Percentiles rank a stretch among this genome's conserved stretches.
phyloP scores from a whole-genome alignment of 2,329 filamentous ascomycete genomes.

The Chrysoporthe cubensis region DNA sequence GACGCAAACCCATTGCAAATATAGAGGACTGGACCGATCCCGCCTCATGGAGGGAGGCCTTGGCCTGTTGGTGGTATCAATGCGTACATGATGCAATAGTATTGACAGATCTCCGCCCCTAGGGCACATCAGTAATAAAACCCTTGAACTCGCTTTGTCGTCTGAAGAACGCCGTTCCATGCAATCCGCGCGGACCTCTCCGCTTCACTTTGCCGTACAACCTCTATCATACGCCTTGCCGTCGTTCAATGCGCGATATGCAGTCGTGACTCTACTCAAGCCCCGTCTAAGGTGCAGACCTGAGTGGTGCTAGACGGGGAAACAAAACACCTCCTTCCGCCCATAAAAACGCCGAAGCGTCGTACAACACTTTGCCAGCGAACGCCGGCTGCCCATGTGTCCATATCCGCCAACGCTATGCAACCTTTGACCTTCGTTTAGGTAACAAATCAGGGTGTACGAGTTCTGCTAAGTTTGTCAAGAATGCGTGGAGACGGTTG shows the following conservation, averaged over 20 bases:
- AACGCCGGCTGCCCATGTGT: not conserved
- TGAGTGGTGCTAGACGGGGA: not conserved
- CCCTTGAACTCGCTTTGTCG: not conserved
- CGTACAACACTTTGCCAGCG: not conserved
- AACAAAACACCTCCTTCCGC: not conserved
- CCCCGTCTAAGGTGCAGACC: not conserved
- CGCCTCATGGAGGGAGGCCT: no score
- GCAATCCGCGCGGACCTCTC: not conserved
- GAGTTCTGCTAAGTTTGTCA: not conserved
- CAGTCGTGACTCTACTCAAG: not conserved
- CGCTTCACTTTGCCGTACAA: not conserved
- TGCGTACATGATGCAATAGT: not conserved
- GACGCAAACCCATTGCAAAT: not conserved
- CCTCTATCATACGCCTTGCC: slow-evolving; percentile 9
- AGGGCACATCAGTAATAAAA: not conserved
- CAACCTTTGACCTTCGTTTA: not conserved
- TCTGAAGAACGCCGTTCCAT: slow-evolving; percentile 9
- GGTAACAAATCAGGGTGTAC: not conserved
- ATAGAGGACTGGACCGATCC: not conserved
- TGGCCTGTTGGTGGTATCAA: not conserved
- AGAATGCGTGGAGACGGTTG: not conserved
- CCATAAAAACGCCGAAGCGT: not conserved
- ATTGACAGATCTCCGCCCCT: not conserved
- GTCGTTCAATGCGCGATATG: not conserved
- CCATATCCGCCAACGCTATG: not conserved